These are phyloP conservation scores for Nitzschia inconspicua DNA, from an alignment of 108 stramenopile genomes.

Conservation along the genomic window DNA sequence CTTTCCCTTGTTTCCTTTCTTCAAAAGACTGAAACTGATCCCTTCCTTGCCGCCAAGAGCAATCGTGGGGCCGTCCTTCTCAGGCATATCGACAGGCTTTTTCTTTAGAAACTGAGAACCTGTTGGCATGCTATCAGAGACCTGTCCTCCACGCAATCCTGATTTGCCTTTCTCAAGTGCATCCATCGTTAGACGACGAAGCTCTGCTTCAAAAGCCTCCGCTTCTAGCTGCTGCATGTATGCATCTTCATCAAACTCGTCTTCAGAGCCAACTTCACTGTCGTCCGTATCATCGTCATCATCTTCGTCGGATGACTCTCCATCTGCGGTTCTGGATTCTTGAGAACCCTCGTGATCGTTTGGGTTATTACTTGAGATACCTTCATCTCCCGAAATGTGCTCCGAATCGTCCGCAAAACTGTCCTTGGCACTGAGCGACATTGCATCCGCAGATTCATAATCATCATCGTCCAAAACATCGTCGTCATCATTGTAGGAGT, in stretches of 20 bases:
- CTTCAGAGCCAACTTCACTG: slow-evolving; percentile 53
- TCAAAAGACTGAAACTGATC: slow-evolving; percentile 84
- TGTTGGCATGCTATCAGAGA: slow-evolving; percentile 67
- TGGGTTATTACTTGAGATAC: slow-evolving; percentile 16
- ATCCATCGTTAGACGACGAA: slow-evolving; percentile 82
- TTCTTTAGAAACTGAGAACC: slow-evolving; percentile 73
- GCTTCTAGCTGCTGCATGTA: slow-evolving; percentile 82
- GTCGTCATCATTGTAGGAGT: slow-evolving; percentile 41
- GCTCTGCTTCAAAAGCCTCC: slow-evolving; percentile 82
- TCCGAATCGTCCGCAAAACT: slow-evolving; percentile 35
- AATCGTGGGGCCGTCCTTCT: slow-evolving; percentile 12
- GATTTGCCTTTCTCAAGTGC: slow-evolving; percentile 82
- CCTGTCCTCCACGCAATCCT: slow-evolving; percentile 57
- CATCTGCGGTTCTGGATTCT: slow-evolving; percentile 41
- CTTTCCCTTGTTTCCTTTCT: slow-evolving; percentile 90
- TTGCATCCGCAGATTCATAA: slow-evolving; percentile 43
- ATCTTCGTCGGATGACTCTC: slow-evolving; percentile 48
- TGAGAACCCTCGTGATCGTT: slow-evolving; percentile 64
- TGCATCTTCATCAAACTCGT: slow-evolving; percentile 73
- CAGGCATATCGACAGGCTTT: slow-evolving; percentile 27
- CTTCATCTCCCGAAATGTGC: slow-evolving; percentile 21
- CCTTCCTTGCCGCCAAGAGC: slow-evolving; percentile 65
- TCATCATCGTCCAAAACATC: slow-evolving; percentile 48
- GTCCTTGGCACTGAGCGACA: slow-evolving; percentile 41
- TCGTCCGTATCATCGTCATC: slow-evolving; percentile 37